phyloP scores from a whole-genome alignment of 2,329 filamentous ascomycete genomes.

The Bipolaris bicolor region DNA sequence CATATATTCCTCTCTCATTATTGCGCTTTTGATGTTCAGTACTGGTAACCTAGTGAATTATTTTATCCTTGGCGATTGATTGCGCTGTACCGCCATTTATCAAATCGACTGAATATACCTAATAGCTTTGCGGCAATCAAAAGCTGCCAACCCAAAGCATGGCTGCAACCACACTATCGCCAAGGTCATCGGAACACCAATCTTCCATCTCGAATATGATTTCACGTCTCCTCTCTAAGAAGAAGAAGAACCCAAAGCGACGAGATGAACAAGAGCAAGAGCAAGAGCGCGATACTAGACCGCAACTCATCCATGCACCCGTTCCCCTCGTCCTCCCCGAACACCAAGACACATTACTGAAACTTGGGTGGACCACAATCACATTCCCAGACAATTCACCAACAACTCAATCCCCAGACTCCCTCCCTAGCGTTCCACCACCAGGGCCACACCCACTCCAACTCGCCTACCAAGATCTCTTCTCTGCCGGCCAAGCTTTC shows the following conservation, averaged over 20 bases:
- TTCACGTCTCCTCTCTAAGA: slow-evolving; percentile 34
- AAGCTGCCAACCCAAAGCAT: slow-evolving; percentile 14
- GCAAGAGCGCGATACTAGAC: slow-evolving; percentile 22
- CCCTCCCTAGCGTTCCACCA: neutral
- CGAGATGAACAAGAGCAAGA: neutral
- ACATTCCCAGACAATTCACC: slow-evolving; percentile 34
- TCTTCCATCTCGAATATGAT: slow-evolving; percentile 41
- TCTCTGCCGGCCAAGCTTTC: slow-evolving; percentile 40
- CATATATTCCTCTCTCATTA: slow-evolving; percentile 1
- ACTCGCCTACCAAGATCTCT: slow-evolving; percentile 37
- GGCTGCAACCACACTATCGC: slow-evolving; percentile 24
- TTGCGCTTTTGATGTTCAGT: neutral
- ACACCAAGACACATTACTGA: slow-evolving; percentile 39
- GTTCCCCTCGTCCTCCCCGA: slow-evolving; percentile 42
- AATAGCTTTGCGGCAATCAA: neutral
- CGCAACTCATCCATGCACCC: slow-evolving; percentile 30
- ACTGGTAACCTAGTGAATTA: neutral
- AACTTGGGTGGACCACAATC: slow-evolving; percentile 47
- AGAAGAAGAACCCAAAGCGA: slow-evolving; percentile 4
- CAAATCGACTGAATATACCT: neutral
- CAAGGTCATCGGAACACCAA: slow-evolving; percentile 20
- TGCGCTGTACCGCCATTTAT: neutral
- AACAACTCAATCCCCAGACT: neutral
- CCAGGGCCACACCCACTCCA: slow-evolving; percentile 38
- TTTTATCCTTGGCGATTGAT: neutral